Conservation (phyloP, 305 asterid genomes). For the Solanum aculeatissimum region DNA sequence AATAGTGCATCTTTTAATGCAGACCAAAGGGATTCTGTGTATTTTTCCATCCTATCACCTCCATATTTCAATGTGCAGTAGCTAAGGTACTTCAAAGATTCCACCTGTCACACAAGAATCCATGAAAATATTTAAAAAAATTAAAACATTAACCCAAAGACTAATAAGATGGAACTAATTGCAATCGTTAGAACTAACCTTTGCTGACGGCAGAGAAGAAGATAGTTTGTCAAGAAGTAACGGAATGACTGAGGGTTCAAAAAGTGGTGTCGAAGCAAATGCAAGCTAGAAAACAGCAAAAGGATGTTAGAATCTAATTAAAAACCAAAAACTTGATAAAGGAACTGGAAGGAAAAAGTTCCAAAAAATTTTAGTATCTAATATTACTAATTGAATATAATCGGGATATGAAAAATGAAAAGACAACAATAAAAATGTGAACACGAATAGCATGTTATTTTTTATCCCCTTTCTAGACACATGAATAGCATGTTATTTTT, state of each 20-base stretch:
- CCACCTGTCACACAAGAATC: slow-evolving; percentile 43
- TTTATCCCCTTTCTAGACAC: neutral
- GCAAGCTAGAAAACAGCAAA: slow-evolving; percentile 63
- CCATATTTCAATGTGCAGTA: slow-evolving; percentile 65
- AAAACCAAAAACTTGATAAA: neutral
- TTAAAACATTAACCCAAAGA: neutral
- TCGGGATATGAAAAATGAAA: neutral
- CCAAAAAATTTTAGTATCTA: neutral
- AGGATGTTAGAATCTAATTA: slow-evolving; percentile 13
- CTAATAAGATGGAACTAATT: neutral
- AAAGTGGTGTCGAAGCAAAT: slow-evolving; percentile 74
- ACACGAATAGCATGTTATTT: neutral
- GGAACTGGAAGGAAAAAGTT: neutral
- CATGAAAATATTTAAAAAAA: slow-evolving; percentile 3
- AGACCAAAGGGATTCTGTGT: slow-evolving; percentile 68
- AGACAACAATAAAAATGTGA: neutral
- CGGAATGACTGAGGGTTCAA: slow-evolving; percentile 73
- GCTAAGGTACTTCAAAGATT: slow-evolving; percentile 72
- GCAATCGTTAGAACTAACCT: slow-evolving; percentile 42
- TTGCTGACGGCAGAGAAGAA: slow-evolving; percentile 73
- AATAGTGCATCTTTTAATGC: slow-evolving; percentile 54
- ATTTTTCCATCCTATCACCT: slow-evolving; percentile 54
- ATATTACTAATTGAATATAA: neutral
- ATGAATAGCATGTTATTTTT: neutral
- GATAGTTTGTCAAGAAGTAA: slow-evolving; percentile 84